phyloP scores from a whole-genome alignment of 2,329 filamentous ascomycete genomes.

The Dothiorella sarmentorum region DNA sequence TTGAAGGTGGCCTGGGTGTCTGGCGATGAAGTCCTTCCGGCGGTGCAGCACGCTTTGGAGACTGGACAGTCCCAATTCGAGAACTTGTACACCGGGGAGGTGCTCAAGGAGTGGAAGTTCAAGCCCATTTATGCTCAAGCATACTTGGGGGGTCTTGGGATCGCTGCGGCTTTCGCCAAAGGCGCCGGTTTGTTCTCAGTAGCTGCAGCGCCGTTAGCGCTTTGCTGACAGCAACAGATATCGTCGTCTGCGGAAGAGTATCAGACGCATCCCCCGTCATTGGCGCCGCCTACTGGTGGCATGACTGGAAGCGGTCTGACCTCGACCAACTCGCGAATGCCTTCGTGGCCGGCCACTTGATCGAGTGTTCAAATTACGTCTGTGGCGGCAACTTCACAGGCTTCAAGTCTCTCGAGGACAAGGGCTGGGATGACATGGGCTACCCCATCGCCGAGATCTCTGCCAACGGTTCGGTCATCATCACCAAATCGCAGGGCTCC shows the following conservation, averaged over 20 bases:
- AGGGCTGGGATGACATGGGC: constrained; percentile 32
- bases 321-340: constrained; percentile 42
- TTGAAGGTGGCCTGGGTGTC: constrained; percentile 40
- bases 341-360: constrained; percentile 44
- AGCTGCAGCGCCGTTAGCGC: neutral
- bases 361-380: constrained; percentile 44
- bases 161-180: constrained; percentile 38
- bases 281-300: constrained; percentile 45
- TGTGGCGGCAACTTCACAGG: constrained; percentile 44
- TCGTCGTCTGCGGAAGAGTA: constrained; percentile 45
- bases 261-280: constrained; percentile 45
- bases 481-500: constrained; percentile 25
- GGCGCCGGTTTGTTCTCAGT: constrained; percentile 32
- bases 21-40: constrained; percentile 41
- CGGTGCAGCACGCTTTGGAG: constrained; percentile 33
- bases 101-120: constrained; percentile 35
- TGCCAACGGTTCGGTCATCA: constrained; percentile 26
- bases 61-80: constrained; percentile 36
- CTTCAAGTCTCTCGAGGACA: constrained; percentile 38
- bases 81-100: constrained; percentile 40
- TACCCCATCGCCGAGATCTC: constrained; percentile 33
- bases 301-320: constrained; percentile 40
- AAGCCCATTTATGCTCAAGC: constrained; percentile 36
- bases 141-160: constrained; percentile 45
- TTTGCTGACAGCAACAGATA: constrained; percentile 27